Base-by-base conservation (phyloP, 179 eudicot species). In the Patellifolia procumbens region DNA sequence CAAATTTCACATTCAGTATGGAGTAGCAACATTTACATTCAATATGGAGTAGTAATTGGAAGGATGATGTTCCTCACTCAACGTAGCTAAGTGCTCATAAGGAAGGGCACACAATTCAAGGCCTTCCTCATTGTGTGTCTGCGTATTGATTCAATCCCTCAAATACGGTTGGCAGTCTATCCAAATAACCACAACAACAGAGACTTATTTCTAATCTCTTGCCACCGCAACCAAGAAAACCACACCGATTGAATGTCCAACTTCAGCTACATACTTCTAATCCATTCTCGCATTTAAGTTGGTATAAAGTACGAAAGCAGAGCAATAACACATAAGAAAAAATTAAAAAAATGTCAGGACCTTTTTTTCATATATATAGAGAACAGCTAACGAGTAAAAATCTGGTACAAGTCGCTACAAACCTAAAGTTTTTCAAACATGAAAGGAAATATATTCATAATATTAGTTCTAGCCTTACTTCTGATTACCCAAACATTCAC, bases 91-190 rank as follows among this genome's bases (percentile, higher is more conserved):
- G 35, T 0, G 12, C 32, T 20, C 1, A 37, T 8, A 3, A 7
- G 20, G 5, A 55, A 64, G 31, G 72, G 73, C 81, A 78, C 84
- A 64, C 74, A 64, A 43, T 26, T 45, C 81, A 52, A 82, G 79
- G 66, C 37, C 42, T 61, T 37, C 72, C 55, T 69, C 51, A 43
- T 16, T 46, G 67, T 62, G 67, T 19, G 45, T 10, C 31, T 1
- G 8, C n/a, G 59, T 22, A 43, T 46, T 62, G 43, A 26, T 24
- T 43, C 20, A 22, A 24, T 67, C 52, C 0, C 31, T 45, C 35
- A 68, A 1, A 68, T 28, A 63, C 2, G 45, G 72, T 46, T 22
- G 55, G 55, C 53, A 26, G 43, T 20, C 34, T 39, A 37, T 66
- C 45, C 43, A 64, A 7, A n/a, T 39, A 37, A 37, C 45, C 12